Evolutionary conservation across 495 filamentous ascomycete species (phyloP).

Genomic region (Penicillium steckii): DNA sequence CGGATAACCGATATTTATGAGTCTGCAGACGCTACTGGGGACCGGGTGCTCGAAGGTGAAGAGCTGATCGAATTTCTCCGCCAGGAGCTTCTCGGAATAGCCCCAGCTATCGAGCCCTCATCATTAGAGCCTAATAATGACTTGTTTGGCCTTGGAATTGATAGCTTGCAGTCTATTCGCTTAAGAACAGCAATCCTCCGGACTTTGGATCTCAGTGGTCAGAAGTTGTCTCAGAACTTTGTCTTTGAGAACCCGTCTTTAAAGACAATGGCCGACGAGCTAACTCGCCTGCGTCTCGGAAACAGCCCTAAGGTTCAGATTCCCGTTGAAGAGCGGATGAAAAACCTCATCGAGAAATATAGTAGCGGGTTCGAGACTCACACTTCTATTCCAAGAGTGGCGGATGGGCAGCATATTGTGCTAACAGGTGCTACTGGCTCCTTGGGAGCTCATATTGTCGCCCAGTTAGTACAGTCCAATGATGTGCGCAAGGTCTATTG

Average conservation of each 20-base stretch:
- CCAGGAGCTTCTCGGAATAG: conserved; percentile 12
- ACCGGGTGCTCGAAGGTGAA: conserved; percentile 5
- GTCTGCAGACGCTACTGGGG: conserved; percentile 11
- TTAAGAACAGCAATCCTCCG: conserved; percentile 38
- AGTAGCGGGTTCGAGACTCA: conserved; percentile 28
- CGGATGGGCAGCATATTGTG: conserved; percentile 22
- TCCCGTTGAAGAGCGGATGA: conserved; percentile 21
- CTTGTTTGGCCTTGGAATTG: conserved; percentile 48
- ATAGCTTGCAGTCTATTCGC: conserved; percentile 48
- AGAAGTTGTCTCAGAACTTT: conserved; percentile 37
- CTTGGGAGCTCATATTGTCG: conserved; percentile 55
- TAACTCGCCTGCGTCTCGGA: conserved; percentile 11
- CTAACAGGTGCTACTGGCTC: conserved; percentile 67
- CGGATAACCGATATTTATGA: conserved; percentile 45
- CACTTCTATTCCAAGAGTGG: conserved; percentile 16
- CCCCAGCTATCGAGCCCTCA: conserved; percentile 12
- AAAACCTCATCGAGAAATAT: conserved; percentile 33
- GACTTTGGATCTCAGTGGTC: conserved; percentile 24
- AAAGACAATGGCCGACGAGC: conserved; percentile 22
- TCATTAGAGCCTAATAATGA: conserved; percentile 30
- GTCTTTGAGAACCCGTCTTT: conserved; percentile 41
- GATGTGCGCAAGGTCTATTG: conserved; percentile 49
- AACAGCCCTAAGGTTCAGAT: conserved; percentile 10
- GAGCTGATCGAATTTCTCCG: conserved; percentile 20
- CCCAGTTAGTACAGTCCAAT: conserved; percentile 27